phyloP scores from a whole-genome alignment of 2,329 filamentous ascomycete genomes.

The Phialophora expanda region DNA sequence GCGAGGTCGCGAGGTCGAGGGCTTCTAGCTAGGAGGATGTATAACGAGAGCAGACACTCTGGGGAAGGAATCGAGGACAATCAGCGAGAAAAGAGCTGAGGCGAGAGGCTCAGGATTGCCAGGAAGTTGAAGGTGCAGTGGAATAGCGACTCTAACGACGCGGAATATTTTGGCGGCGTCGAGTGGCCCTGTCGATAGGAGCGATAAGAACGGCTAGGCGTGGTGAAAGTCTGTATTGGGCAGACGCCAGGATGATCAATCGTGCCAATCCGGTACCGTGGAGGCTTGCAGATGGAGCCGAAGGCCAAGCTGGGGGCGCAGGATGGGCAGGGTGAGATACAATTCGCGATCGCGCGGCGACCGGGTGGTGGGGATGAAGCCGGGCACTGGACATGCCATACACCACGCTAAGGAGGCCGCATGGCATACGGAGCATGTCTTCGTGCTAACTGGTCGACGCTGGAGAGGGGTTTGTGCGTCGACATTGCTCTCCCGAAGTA shows the following conservation, averaged over 20 bases:
- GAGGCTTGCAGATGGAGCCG: slow-evolving; percentile 39
- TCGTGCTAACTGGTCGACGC: slow-evolving; percentile 15
- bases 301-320: slow-evolving; percentile 33
- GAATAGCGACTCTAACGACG: slow-evolving; percentile 30
- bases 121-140: slow-evolving; percentile 27
- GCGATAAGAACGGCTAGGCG: slow-evolving; percentile 36
- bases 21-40: slow-evolving; percentile 1
- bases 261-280: slow-evolving; percentile 37
- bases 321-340: slow-evolving; percentile 35
- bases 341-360: slow-evolving; percentile 37
- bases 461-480: slow-evolving; percentile 14
- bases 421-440: slow-evolving; percentile 20
- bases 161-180: slow-evolving; percentile 40
- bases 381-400: slow-evolving; percentile 15
- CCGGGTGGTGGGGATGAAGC: slow-evolving; percentile 34
- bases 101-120: slow-evolving; percentile 20
- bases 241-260: slow-evolving; percentile 36
- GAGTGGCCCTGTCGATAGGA: slow-evolving; percentile 36
- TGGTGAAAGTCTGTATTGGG: slow-evolving; percentile 31
- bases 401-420: slow-evolving; percentile 32
- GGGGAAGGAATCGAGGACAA: slow-evolving; percentile 13
- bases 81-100: slow-evolving; percentile 16
- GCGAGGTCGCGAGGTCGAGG: not conserved
- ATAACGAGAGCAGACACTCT: slow-evolving; percentile 1
- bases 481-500: slow-evolving; percentile 22